Evolutionary conservation across 495 filamentous ascomycete species (phyloP), one percentile per base, ranked within the genome.

Genomic region (Tricharina praecox): DNA sequence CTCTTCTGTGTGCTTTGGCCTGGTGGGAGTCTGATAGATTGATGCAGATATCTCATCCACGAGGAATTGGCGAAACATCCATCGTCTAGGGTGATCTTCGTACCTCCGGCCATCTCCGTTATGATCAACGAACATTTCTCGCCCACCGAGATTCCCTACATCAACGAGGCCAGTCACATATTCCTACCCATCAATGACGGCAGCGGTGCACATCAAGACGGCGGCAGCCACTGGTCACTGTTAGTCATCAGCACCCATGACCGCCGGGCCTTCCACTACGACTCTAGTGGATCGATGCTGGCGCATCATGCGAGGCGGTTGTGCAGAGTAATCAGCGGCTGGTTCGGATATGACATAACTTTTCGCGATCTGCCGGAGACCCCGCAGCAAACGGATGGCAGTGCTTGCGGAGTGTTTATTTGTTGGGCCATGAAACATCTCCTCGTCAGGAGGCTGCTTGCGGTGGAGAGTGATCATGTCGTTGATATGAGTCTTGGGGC

Each of bases 141-240:
- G n/a, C n/a, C n/a, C n/a, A n/a, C n/a, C n/a, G n/a, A n/a, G n/a
- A n/a, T n/a, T n/a, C n/a, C n/a, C n/a, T n/a, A n/a, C n/a, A n/a
- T n/a, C n/a, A n/a, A 63, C 39, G 70, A 70, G 15, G 81, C 85
- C 16, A 90, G 86, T 2, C 92, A 99, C 64, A 85, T 96, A 61
- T 99, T 99, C 67, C 76, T 96, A 13, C 92, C 92, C 8, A 79
- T 99, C 49, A 99, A 95, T 63, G 88, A 99, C 66, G 80, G 74
- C 55, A 73, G 85, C 50, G 74, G 81, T 42, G 71, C 68, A 23
- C 68, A 78, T 44, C 77, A 85, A 18, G 87, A 95, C 67, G 85
- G 85, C 37, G 92, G 92, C 30, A 79, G 77, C 2, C 92, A 99
- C 63, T 99, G 92, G 92, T 93, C 84, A 1, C 68, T 99, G 3